Conservation (phyloP, 129 eudicot species). For the Flaveria robusta region DNA sequence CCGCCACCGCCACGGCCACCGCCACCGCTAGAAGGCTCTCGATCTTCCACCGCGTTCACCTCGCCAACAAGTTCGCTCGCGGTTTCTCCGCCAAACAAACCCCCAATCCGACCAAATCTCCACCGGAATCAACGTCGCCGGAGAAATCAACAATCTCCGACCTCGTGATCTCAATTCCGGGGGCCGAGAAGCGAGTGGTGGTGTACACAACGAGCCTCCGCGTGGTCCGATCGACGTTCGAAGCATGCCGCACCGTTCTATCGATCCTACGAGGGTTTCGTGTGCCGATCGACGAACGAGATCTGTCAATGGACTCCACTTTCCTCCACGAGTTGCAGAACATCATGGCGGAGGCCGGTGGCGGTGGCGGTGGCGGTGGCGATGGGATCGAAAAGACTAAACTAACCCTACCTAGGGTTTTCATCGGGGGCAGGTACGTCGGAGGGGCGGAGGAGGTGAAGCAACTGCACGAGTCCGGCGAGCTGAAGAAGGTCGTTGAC, state of each 20-base stretch:
- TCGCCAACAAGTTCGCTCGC: conserved; percentile 54
- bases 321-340: conserved; percentile 63
- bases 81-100: conserved; percentile 39
- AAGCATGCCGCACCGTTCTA: conserved; percentile 69
- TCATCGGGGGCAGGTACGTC: conserved; percentile 76
- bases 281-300: conserved; percentile 79
- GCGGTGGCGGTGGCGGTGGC: neutral
- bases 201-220: conserved; percentile 77
- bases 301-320: conserved; percentile 73
- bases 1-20: no score
- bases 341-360: conserved; percentile 36
- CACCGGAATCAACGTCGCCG: conserved; percentile 21
- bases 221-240: conserved; percentile 77
- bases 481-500: conserved; percentile 64
- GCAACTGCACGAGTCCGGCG: conserved; percentile 82
- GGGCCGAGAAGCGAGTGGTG: conserved; percentile 55
- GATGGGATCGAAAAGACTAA: conserved; percentile 41
- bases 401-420: conserved; percentile 70
- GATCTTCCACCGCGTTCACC: conserved; percentile 77
- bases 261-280: conserved; percentile 65
- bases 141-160: conserved; percentile 20
- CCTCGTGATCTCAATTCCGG: conserved; percentile 43
- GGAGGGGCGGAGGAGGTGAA: conserved; percentile 88
- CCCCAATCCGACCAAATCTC: conserved; percentile 1
- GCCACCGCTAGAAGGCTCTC: conserved; percentile 30